phyloP scores from a whole-genome alignment of 495 filamentous ascomycete species.

The Trichocladium uniseriatum region DNA sequence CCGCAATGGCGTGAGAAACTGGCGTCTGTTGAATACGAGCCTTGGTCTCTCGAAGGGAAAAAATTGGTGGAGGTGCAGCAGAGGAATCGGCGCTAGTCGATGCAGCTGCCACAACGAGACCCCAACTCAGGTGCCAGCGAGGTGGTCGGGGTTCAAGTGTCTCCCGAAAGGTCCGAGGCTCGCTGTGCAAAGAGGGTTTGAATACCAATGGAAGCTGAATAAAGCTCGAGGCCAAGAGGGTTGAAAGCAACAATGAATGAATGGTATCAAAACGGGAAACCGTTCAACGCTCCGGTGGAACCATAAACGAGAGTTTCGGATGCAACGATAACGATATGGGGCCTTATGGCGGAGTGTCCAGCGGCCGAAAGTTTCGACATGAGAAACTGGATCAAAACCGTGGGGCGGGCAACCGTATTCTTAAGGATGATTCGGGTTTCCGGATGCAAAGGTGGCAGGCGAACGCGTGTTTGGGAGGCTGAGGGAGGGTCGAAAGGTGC shows the following conservation, averaged over 20 bases:
- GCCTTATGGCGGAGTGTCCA: not conserved
- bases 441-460: slow-evolving; percentile 14
- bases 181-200: not conserved
- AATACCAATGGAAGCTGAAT: not conserved
- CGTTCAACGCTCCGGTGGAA: slow-evolving; percentile 3
- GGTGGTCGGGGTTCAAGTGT: not conserved
- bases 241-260: not conserved
- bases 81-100: slow-evolving; percentile 9
- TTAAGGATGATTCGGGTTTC: slow-evolving; percentile 24
- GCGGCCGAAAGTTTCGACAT: slow-evolving; percentile 13
- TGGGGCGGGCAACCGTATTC: slow-evolving; percentile 11
- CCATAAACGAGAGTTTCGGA: slow-evolving; percentile 10
- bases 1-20: not conserved
- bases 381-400: slow-evolving; percentile 6
- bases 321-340: slow-evolving; percentile 4
- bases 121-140: not conserved
- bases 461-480: too few relatives aligned
- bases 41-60: slow-evolving; percentile 1
- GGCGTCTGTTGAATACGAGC: slow-evolving; percentile 9
- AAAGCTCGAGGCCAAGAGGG: not conserved
- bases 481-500: slow-evolving; percentile 11
- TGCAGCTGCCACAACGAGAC: not conserved
- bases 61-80: slow-evolving; percentile 1
- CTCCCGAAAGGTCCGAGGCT: not conserved
- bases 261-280: not conserved